Evolutionary conservation across 495 filamentous ascomycete species (phyloP), one percentile per base, ranked within the genome.

Genomic region (Talaromyces trachyspermus): DNA sequence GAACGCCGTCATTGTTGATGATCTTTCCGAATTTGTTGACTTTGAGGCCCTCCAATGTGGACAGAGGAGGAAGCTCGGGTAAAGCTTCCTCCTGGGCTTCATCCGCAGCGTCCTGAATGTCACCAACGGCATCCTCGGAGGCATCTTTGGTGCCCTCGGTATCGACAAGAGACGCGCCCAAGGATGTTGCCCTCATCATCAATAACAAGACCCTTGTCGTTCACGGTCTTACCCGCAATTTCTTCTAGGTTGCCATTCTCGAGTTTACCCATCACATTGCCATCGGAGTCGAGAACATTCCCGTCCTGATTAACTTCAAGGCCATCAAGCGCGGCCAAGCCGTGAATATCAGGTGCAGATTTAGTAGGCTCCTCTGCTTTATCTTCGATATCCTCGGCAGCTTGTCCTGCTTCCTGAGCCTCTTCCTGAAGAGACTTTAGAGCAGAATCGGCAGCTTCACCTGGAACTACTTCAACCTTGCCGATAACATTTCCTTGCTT

Each of bases 221-320:
- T 76, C 54, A 68, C 54, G 58, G 74, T 75, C 67, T 75, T 76
- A 41, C 74, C 72, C 18, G 64, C 62, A 46, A 69, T 69, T 5
- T 72, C 61, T 14, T 50, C 50, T n/a, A 69, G 39, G 17, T 75
- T 71, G 24, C 71, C 72, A 30, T 38, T 48, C 38, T 76, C 72
- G 22, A 77, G 65, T 51, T 70, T 69, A 17, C 65, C 74, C 51
- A 77, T 70, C 0, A 59, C 55, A 40, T 77, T 72, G 26, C 74
- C 74, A 46, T 76, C 72, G 45, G 74, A 74, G 41, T 77, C 63
- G 8, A 77, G 50, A 40, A 88, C 78, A 46, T 85, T 80, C 45
- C 85, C 85, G 22, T 74, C 63, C 64, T 89, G 88, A 69, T 86
- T 88, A 58, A 89, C 77, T 43, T 74, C 79, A 59, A 74, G 77